A percentile compares a stretch with the other conserved stretches of the same genome.
These are phyloP conservation scores for Limonomyces culmigenus DNA, from an alignment of 1,284 basidiomycete species.

Conservation along the genomic window DNA sequence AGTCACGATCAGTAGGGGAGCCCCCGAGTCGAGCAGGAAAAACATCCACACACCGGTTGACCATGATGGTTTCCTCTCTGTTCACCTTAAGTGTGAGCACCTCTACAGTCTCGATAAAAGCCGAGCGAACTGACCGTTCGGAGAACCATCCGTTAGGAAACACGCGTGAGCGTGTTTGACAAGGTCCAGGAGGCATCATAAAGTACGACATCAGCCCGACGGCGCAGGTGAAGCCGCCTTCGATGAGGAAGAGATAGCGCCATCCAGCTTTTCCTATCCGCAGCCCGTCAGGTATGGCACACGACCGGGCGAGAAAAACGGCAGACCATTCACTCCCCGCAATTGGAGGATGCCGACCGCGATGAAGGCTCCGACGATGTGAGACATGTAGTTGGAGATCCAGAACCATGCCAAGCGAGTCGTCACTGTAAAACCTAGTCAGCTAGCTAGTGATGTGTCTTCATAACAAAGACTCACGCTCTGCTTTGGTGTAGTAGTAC, in stretches of 20 bases:
- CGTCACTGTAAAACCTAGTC: conserved; percentile 22
- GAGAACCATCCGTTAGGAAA: conserved; percentile 59
- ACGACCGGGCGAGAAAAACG: too few species aligned
- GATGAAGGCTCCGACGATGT: conserved; percentile 40
- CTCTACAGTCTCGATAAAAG: background rate
- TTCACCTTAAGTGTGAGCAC: background rate
- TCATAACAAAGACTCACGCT: conserved; percentile 15
- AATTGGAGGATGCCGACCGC: conserved; percentile 48
- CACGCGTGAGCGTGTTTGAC: conserved; percentile 51
- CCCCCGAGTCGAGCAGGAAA: conserved; percentile 19
- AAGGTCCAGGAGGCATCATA: conserved; percentile 52
- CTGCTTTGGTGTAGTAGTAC: conserved; percentile 54
- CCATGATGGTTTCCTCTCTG: conserved; percentile 23
- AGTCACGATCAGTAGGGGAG: too few species aligned
- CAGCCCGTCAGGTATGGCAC: too few species aligned
- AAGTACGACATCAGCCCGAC: conserved; percentile 51
- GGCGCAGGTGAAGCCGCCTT: conserved; percentile 32
- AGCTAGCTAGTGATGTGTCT: background rate
- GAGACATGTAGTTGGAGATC: conserved; percentile 37
- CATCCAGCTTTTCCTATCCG: conserved; percentile 46
- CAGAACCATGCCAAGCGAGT: conserved; percentile 52
- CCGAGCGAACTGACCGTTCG: conserved; percentile 14
- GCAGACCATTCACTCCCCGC: conserved; percentile 34
- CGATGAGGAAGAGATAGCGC: conserved; percentile 36
- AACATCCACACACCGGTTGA: conserved; percentile 14